Evolutionary conservation across 83 land plant species (phyloP).

Genomic region (Isoetes engelmannii): DNA sequence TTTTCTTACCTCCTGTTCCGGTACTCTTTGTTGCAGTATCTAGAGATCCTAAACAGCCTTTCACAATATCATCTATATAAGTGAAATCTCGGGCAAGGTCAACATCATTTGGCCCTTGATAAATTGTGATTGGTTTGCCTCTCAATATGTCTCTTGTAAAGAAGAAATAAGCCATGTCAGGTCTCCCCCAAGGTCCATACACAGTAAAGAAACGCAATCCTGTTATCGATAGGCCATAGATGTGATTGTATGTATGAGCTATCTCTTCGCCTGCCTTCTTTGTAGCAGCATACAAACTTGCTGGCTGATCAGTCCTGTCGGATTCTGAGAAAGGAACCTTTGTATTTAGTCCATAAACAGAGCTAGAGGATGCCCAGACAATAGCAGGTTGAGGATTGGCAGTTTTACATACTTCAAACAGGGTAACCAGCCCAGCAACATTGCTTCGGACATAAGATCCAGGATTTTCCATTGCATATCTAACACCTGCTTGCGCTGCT

Average conservation of each 20-base stretch:
- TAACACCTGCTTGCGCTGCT: constrained; percentile 71
- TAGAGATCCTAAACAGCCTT: constrained; percentile 50
- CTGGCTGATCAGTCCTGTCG: constrained; percentile 63
- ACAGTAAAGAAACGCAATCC: constrained; percentile 70
- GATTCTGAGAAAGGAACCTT: constrained; percentile 52
- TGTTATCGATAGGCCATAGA: constrained; percentile 65
- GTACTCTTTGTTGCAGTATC: constrained; percentile 68
- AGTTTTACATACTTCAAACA: constrained; percentile 46
- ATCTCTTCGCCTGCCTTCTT: constrained; percentile 75
- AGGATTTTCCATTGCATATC: constrained; percentile 66
- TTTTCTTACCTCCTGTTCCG: constrained; percentile 56
- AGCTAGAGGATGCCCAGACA: constrained; percentile 67
- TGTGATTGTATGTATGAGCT: constrained; percentile 70
- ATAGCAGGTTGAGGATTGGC: constrained; percentile 67
- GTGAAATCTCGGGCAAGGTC: constrained; percentile 67
- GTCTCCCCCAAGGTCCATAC: constrained; percentile 76
- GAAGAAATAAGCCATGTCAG: constrained; percentile 78
- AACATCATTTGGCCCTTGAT: constrained; percentile 33
- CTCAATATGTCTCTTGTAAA: constrained; percentile 55
- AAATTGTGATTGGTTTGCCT: constrained; percentile 44
- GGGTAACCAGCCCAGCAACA: constrained; percentile 56
- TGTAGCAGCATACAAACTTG: constrained; percentile 68
- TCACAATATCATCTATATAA: constrained; percentile 68
- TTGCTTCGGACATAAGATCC: constrained; percentile 55
- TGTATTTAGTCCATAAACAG: constrained; percentile 65